Evolutionary conservation across 192 early-diverging fungal species (phyloP).

Genomic region (Phlyctochytrium arcticum): DNA sequence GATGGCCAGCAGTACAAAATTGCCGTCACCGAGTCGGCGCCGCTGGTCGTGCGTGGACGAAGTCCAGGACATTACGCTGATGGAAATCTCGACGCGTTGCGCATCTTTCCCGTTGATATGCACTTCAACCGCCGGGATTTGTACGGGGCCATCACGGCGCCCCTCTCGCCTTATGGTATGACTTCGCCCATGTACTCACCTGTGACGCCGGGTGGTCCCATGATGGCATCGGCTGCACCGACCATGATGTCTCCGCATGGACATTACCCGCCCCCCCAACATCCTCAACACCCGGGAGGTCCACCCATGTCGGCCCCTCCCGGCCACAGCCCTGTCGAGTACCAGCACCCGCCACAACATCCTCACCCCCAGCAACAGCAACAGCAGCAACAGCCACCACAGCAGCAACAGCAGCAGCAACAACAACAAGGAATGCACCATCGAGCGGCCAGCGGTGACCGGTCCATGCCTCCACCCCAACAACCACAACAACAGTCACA

Average conservation of each 20-base stretch:
- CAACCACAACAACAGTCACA: background rate
- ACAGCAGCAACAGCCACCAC: background rate
- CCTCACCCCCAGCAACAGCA: background rate
- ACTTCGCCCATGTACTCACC: conserved; percentile 17
- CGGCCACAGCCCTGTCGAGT: background rate
- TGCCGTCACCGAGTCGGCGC: conserved; percentile 69
- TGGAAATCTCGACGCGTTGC: conserved; percentile 15
- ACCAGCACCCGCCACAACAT: too few relatives aligned
- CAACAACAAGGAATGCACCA: background rate
- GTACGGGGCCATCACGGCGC: background rate
- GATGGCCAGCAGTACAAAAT: conserved; percentile 46
- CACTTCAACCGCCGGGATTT: conserved; percentile 13
- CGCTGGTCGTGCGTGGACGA: conserved; percentile 90
- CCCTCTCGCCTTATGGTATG: conserved; percentile 6
- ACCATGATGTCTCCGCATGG: background rate
- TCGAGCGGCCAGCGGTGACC: background rate
- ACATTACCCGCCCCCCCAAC: background rate
- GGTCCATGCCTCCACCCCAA: background rate
- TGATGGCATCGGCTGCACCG: background rate
- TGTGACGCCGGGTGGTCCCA: conserved; percentile 7
- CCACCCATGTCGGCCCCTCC: background rate
- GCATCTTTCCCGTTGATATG: conserved; percentile 16
- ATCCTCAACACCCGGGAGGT: background rate
- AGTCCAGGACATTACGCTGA: conserved; percentile 82
- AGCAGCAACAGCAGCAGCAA: background rate